Evolutionary conservation across 2,329 filamentous ascomycete genomes (phyloP).

Genomic region (Aureobasidium mangrovei): DNA sequence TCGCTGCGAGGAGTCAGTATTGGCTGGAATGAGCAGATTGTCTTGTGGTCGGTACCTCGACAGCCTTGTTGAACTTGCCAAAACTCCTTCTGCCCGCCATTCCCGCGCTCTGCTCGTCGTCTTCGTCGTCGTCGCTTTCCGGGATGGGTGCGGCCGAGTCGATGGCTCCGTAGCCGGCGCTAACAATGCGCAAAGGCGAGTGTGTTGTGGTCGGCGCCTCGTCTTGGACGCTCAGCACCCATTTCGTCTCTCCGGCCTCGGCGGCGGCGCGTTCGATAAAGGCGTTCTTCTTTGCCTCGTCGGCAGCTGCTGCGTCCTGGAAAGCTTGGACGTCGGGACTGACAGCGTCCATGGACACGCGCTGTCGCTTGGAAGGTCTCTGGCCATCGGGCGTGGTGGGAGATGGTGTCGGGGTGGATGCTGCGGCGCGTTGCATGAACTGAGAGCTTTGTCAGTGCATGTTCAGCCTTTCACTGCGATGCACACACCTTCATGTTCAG

Average conservation of each 20-base stretch:
- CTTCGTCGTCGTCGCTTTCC: slow-evolving; percentile 23
- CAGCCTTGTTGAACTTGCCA: slow-evolving; percentile 38
- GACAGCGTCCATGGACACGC: neutral
- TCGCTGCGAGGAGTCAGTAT: slow-evolving; percentile 25
- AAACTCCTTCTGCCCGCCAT: slow-evolving; percentile 41
- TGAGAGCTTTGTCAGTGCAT: neutral
- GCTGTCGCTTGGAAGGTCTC: slow-evolving; percentile 10
- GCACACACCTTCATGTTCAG: slow-evolving; percentile 13
- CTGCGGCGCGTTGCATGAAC: slow-evolving; percentile 16
- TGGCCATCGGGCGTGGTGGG: slow-evolving; percentile 1
- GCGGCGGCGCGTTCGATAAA: slow-evolving; percentile 52
- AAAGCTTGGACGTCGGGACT: slow-evolving; percentile 51
- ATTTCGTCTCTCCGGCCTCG: slow-evolving; percentile 61
- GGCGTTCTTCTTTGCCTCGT: slow-evolving; percentile 52
- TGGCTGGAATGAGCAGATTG: slow-evolving; percentile 6
- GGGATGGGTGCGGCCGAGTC: slow-evolving; percentile 26
- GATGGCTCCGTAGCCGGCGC: slow-evolving; percentile 48
- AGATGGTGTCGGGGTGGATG: neutral
- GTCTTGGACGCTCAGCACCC: slow-evolving; percentile 57
- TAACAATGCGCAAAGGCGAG: slow-evolving; percentile 47
- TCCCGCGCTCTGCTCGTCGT: slow-evolving; percentile 23
- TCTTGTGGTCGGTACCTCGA: slow-evolving; percentile 23
- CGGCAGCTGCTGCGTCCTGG: slow-evolving; percentile 54
- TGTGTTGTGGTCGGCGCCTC: slow-evolving; percentile 27
- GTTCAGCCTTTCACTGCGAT: neutral